Evolutionary conservation across 148 eudicot species (phyloP).

Genomic region (Spergularia bocconei): DNA sequence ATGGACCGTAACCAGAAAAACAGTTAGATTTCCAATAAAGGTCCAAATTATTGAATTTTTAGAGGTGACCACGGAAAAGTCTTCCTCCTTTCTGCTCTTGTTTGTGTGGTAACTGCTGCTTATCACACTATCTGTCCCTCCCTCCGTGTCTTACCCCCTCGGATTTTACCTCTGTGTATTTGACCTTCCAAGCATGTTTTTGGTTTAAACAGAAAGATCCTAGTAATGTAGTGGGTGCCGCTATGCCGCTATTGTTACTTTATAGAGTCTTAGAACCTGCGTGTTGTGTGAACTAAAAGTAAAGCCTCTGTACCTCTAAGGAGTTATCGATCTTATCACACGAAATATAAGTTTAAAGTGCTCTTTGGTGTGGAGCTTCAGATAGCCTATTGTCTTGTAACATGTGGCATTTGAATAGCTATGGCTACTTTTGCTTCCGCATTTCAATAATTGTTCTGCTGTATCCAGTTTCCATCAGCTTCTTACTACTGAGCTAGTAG

Average conservation of each 20-base stretch:
- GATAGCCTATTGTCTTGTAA: too few relatives aligned
- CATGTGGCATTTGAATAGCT: neutral
- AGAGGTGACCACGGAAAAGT: neutral
- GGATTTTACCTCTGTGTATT: too few relatives aligned
- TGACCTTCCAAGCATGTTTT: neutral
- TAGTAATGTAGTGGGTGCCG: neutral
- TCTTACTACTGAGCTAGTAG: neutral
- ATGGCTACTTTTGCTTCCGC: neutral
- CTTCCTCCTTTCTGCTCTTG: neutral
- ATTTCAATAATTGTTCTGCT: neutral
- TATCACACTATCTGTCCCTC: neutral
- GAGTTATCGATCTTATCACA: neutral
- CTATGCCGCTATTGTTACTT: neutral
- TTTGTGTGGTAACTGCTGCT: neutral
- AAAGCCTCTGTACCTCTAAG: neutral
- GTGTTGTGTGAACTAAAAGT: neutral
- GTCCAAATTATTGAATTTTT: conserved; percentile 1
- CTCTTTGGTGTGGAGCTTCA: too few relatives aligned
- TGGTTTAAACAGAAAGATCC: neutral
- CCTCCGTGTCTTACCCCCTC: too few relatives aligned
- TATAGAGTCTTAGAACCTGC: too few relatives aligned
- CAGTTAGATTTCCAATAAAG: neutral
- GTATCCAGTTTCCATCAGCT: too few relatives aligned
- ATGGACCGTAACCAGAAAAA: neutral
- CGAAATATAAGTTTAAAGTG: neutral